phyloP scores from a whole-genome alignment of 2,329 filamentous ascomycete species.

The Verticillium nonalfalfae region DNA sequence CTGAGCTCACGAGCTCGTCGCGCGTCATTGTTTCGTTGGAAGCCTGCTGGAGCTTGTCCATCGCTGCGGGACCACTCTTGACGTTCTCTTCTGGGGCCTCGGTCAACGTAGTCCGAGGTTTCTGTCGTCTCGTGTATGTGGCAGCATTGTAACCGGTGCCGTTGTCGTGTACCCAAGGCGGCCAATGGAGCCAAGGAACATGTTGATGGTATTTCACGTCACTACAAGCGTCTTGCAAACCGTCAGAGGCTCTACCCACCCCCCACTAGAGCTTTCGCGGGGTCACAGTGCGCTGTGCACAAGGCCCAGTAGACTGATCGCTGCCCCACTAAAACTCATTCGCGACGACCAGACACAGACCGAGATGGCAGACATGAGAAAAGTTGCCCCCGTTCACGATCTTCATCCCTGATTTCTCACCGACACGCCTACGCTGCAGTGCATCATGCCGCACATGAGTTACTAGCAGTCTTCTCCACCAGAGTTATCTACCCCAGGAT shows the following conservation, averaged over 20 bases:
- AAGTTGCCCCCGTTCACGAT: neutral
- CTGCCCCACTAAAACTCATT: neutral
- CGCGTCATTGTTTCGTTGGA: constrained; percentile 33
- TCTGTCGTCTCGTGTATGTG: neutral
- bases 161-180: neutral
- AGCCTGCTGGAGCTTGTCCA: constrained; percentile 14
- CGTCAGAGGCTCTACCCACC: no score
- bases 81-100: neutral
- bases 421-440: neutral
- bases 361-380: neutral
- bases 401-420: neutral
- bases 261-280: neutral
- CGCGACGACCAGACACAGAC: neutral
- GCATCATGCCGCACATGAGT: neutral
- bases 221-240: no score
- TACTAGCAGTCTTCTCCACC: neutral
- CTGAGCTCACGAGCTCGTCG: constrained; percentile 31
- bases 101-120: neutral
- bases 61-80: constrained; percentile 3
- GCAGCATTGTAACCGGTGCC: neutral
- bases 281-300: neutral
- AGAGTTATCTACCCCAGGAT: constrained; percentile 1
- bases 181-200: neutral
- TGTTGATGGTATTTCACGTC: no score
- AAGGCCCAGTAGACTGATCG: neutral